Evolutionary conservation across 179 eudicot species (phyloP).

Genomic region (Patellifolia procumbens): DNA sequence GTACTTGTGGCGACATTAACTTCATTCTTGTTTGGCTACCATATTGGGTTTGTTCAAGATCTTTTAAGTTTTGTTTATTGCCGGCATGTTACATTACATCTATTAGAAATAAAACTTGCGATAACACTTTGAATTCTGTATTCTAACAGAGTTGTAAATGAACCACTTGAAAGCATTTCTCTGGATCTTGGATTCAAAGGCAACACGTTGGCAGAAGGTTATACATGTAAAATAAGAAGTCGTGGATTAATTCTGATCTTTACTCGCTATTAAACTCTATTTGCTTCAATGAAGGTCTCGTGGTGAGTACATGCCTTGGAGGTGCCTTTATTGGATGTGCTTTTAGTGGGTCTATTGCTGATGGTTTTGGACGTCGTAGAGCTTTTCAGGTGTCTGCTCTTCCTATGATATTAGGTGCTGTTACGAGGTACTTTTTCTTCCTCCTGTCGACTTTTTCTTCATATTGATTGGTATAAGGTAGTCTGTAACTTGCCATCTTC

Average conservation of each 20-base stretch:
- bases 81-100: neutral
- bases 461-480: neutral
- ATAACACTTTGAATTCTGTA: slow-evolving; percentile 3
- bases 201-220: slow-evolving; percentile 86
- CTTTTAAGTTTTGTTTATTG: neutral
- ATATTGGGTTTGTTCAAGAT: slow-evolving; percentile 68
- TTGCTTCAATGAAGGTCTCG: slow-evolving; percentile 58
- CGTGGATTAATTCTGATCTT: neutral
- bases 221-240: neutral
- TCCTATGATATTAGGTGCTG: slow-evolving; percentile 83
- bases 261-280: slow-evolving; percentile 4
- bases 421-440: slow-evolving; percentile 48
- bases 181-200: slow-evolving; percentile 82
- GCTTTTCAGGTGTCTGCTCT: slow-evolving; percentile 82
- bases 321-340: slow-evolving; percentile 86
- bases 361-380: slow-evolving; percentile 81
- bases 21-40: slow-evolving; percentile 90
- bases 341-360: slow-evolving; percentile 83
- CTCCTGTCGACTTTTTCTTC: neutral
- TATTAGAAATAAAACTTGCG: slow-evolving; percentile 6
- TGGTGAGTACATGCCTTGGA: slow-evolving; percentile 80
- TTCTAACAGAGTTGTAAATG: slow-evolving; percentile 82
- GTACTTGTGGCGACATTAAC: slow-evolving; percentile 81
- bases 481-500: neutral
- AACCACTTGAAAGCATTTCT: slow-evolving; percentile 88